Evolutionary conservation across 768 basidiomycete species (phyloP).

Genomic region (Leccinum rimulosum): DNA sequence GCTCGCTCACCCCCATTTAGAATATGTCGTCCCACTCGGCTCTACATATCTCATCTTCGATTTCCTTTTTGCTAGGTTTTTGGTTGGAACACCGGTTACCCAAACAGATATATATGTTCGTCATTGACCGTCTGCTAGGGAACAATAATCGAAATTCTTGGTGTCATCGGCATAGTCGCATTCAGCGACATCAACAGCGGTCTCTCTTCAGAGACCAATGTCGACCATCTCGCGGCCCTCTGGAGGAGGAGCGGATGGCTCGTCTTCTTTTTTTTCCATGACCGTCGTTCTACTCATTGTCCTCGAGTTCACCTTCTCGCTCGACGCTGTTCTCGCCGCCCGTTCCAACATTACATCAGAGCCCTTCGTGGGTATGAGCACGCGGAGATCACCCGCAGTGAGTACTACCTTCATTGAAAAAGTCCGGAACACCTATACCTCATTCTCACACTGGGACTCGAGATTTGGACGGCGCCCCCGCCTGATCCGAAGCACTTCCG

Average conservation of each 20-base stretch:
- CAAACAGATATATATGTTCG: slow-evolving; percentile 78
- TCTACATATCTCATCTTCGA: slow-evolving; percentile 95
- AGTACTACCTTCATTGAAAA: slow-evolving; percentile 31
- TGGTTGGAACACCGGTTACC: slow-evolving; percentile 84
- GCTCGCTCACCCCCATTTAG: slow-evolving; percentile 36
- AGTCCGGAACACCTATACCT: slow-evolving; percentile 41
- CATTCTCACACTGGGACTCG: slow-evolving; percentile 54
- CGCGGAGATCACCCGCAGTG: slow-evolving; percentile 21
- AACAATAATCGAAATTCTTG: slow-evolving; percentile 76
- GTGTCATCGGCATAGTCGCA: slow-evolving; percentile 84
- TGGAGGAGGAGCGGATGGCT: slow-evolving; percentile 92
- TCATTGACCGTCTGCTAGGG: slow-evolving; percentile 46
- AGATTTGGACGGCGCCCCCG: slow-evolving; percentile 63
- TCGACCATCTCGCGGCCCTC: slow-evolving; percentile 71
- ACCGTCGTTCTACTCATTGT: slow-evolving; percentile 60
- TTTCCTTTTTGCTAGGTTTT: slow-evolving; percentile 88
- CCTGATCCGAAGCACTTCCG: no score
- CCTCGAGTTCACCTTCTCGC: slow-evolving; percentile 64
- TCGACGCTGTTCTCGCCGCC: slow-evolving; percentile 70
- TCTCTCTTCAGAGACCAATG: slow-evolving; percentile 69
- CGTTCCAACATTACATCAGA: slow-evolving; percentile 67
- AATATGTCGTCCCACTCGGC: slow-evolving; percentile 96
- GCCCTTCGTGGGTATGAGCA: slow-evolving; percentile 45
- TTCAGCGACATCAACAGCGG: slow-evolving; percentile 86
- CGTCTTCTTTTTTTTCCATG: slow-evolving; percentile 82